phyloP scores from a whole-genome alignment of 2,329 filamentous ascomycete species.

The Xylariales sp. region DNA sequence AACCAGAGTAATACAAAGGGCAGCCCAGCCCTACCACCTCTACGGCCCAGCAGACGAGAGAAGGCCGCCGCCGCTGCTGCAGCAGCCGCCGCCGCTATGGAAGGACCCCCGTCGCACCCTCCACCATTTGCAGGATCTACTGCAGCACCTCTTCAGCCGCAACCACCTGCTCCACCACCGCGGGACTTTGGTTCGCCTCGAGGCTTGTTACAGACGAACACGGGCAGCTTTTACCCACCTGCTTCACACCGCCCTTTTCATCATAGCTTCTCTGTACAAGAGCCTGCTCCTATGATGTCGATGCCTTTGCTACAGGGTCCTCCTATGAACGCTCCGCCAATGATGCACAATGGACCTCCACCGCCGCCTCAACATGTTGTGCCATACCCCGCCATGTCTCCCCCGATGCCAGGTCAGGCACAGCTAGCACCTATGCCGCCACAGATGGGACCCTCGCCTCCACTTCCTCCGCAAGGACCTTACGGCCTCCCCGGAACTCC shows the following conservation, averaged over 20 bases:
- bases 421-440: conserved; percentile 21
- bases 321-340: conserved; percentile 11
- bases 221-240: conserved; percentile 31
- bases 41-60: conserved; percentile 26
- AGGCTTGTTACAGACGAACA: conserved; percentile 27
- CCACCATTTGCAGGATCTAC: conserved; percentile 8
- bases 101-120: conserved; percentile 15
- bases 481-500: conserved; percentile 5
- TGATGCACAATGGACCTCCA: conserved; percentile 16
- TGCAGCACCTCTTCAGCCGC: conserved; percentile 10
- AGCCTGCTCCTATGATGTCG: conserved; percentile 21
- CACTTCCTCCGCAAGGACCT: conserved; percentile 21
- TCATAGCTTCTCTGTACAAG: conserved; percentile 28
- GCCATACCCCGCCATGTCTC: conserved; percentile 20
- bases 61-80: conserved; percentile 16
- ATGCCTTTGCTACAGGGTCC: conserved; percentile 20
- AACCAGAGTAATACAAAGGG: conserved; percentile 21
- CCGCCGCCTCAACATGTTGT: conserved; percentile 15
- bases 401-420: conserved; percentile 19
- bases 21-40: conserved; percentile 32
- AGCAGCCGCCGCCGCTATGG: conserved; percentile 16
- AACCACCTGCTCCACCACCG: conserved; percentile 13
- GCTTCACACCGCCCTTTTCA: conserved; percentile 30
- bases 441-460: conserved; percentile 19
- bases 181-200: conserved; percentile 24